Evolutionary conservation across 2,329 filamentous ascomycete species (phyloP), one percentile per base, ranked within the genome.

Genomic region (Pestalotiopsis sp.): DNA sequence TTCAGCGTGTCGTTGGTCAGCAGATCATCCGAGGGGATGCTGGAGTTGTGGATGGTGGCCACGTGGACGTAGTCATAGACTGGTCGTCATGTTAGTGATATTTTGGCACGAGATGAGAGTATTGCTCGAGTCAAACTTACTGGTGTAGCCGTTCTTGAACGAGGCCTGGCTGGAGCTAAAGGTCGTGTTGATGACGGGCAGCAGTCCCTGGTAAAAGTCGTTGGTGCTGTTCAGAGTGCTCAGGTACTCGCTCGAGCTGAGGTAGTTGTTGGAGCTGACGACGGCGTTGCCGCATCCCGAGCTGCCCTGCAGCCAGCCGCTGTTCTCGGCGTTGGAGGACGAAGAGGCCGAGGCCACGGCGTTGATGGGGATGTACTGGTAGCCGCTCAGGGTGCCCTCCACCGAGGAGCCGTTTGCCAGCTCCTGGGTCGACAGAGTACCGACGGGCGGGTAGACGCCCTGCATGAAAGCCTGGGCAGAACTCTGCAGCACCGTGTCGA

Each of bases 401-500:
- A 95, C 83, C 3, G 81, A 83, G 25, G 87, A 88, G 64, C 92
- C 92, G 79, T 97, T 94, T 74, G 88, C 88, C 56, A 97, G 87
- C 2, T 83, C 89, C 80, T 93, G 86, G 45, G 85, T 81, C 11
- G 85, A 84, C 5, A 80, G 77, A 14, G 78, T 71, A 68, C 89
- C 89, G 1, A 91, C 88, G 1, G 95, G 93, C 11, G 95, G 95
- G 78, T 97, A 98, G 23, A 98, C 85, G 38, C 90, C 94, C 82
- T 97, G 95, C 38, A 95, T 82, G 82, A 97, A 97, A 39, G 89
- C 92, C 60, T 88, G 85, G 69, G 93, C 93, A 2, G 93, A 95
- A 81, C 88, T 92, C 78, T 95, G 91, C 38, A 98, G 87, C 20
- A 97, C 93, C 52, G 85, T 86, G 79, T 97, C 92, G 67, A 87